Evolutionary conservation across 306 rosid species (phyloP), one percentile per base, ranked within the genome.

Genomic region (Biancaea sappan): DNA sequence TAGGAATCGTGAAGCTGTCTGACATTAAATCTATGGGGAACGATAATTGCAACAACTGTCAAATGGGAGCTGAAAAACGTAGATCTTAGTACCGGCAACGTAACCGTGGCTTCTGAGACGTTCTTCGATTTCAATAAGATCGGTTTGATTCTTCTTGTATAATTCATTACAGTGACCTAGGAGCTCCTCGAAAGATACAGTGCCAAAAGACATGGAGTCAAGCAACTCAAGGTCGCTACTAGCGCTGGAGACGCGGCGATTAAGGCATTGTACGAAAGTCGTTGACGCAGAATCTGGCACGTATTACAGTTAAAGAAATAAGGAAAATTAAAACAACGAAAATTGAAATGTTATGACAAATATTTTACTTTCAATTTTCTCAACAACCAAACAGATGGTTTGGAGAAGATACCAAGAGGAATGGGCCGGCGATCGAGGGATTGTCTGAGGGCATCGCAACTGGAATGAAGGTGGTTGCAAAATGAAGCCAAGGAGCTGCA

Each of bases 101-200:
- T 83, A 86, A 14, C 94, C 94, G n/a, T 73, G 25, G 75, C 76
- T 78, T 57, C 65, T 73, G 18, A 91, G 89, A 65, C 56, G 84
- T 14, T 85, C 71, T 69, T 94, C 81, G 54, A 94, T 86, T 37
- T 84, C 71, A n/a, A 60, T 13, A 9, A 89, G 75, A 70, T 88
- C 88, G 50, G 63, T 10, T 18, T 85, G 83, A 53, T 94, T 91
- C 81, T 85, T 86, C 84, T 94, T 91, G 79, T 78, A 85, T 26
- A 94, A 74, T 79, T 94, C 98, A 13, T 81, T 81, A 80, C 93
- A 92, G 86, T 94, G 97, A 37, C 97, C 98, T 71, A 91, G 63
- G 16, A 91, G 97, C 84, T 94, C 97, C 79, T 91, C 94, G 54
- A 94, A 83, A 34, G 98, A 91, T 4, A 94, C 96, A 28, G 97